Percentiles rank a stretch among this genome's conserved stretches.
phyloP scores from a whole-genome alignment of 2,329 filamentous ascomycete genomes.

The Aspergillus pseudoviridinutans region DNA sequence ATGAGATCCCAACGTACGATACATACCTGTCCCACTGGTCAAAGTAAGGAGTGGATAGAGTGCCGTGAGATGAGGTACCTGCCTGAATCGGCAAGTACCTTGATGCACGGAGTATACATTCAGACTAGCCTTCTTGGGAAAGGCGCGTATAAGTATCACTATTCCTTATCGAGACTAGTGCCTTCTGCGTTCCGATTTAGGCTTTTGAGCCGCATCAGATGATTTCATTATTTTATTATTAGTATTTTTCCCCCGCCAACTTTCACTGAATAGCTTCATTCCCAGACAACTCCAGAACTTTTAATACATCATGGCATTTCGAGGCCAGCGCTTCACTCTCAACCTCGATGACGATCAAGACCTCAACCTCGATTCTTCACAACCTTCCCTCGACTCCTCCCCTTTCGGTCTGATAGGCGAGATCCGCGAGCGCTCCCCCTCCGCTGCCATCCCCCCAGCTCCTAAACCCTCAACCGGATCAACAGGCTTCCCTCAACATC shows the following conservation, averaged over 20 bases:
- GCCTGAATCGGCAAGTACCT: slow-evolving; percentile 6
- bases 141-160: slow-evolving; percentile 16
- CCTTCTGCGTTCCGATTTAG: slow-evolving; percentile 25
- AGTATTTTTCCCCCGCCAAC: background rate
- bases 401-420: slow-evolving; percentile 59
- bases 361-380: slow-evolving; percentile 30
- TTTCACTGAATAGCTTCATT: background rate
- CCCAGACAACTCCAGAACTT: background rate
- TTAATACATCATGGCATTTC: slow-evolving; percentile 43
- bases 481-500: slow-evolving; percentile 85
- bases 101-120: slow-evolving; percentile 2
- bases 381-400: slow-evolving; percentile 16
- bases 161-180: slow-evolving; percentile 18
- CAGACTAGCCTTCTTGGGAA: slow-evolving; percentile 2
- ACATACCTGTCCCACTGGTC: background rate
- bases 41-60: background rate
- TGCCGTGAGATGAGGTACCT: slow-evolving; percentile 9
- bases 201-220: slow-evolving; percentile 36
- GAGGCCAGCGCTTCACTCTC: slow-evolving; percentile 59
- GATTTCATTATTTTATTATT: slow-evolving; percentile 17
- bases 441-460: slow-evolving; percentile 36
- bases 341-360: slow-evolving; percentile 55
- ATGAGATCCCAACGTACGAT: background rate
- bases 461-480: slow-evolving; percentile 56
- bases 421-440: slow-evolving; percentile 69